These are phyloP conservation scores for Gnaphalium uliginosum DNA, from an alignment of 129 eudicot species.

Conservation along the genomic window DNA sequence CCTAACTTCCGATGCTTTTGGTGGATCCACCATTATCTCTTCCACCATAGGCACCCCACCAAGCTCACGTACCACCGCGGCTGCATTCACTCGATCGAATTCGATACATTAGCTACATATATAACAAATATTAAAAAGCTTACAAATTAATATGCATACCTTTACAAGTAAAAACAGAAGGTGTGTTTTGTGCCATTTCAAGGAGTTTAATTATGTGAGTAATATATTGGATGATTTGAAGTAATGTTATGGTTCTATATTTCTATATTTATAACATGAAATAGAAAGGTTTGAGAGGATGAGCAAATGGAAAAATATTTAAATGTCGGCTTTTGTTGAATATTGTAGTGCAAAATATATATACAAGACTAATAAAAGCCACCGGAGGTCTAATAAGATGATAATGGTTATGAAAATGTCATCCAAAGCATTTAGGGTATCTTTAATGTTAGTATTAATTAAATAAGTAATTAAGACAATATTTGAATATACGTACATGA, in stretches of 20 bases:
- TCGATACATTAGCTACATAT: not conserved
- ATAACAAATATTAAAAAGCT: too few species aligned
- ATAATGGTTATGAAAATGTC: too few species aligned
- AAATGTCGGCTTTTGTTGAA: not conserved
- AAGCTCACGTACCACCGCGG: not conserved
- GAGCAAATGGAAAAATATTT: not conserved
- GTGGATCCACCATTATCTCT: not conserved
- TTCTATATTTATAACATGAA: not conserved
- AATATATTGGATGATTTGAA: not conserved
- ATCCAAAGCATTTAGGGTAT: too few species aligned
- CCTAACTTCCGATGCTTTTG: constrained; percentile 1
- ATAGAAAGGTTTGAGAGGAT: not conserved
- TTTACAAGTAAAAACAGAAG: not conserved
- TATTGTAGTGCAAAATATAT: too few species aligned
- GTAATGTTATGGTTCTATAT: not conserved
- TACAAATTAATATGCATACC: not conserved
- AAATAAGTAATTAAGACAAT: too few species aligned
- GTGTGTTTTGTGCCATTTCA: not conserved
- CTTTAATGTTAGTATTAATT: too few species aligned
- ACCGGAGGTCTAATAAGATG: too few species aligned
- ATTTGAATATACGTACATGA: too few species aligned
- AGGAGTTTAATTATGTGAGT: not conserved
- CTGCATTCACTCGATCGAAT: not conserved
- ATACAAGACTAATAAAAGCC: too few species aligned
- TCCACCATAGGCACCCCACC: not conserved